Evolutionary conservation across 1,284 basidiomycete genomes (phyloP).

Genomic region (Sporisorium reilianum): DNA sequence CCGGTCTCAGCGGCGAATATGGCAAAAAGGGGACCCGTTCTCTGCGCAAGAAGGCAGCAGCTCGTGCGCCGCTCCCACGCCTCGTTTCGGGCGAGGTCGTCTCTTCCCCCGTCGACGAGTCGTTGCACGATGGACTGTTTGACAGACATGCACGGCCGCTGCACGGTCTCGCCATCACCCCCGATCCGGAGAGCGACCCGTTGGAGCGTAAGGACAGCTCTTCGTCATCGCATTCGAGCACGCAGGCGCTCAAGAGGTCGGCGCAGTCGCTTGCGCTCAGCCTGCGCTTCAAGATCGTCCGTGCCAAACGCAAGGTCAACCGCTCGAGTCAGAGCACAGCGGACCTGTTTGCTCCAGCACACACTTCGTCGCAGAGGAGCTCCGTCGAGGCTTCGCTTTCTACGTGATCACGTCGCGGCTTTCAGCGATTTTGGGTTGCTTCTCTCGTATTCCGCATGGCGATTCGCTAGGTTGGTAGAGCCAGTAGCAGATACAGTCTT

Average conservation of each 20-base stretch:
- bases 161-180: not conserved
- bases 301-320: slow-evolving; percentile 31
- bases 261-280: slow-evolving; percentile 46
- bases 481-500: not conserved
- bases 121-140: not conserved
- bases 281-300: slow-evolving; percentile 43
- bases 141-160: not conserved
- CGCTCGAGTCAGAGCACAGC: slow-evolving; percentile 9
- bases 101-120: slow-evolving; percentile 14
- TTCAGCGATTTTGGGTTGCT: not conserved
- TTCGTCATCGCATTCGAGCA: not conserved
- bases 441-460: not conserved
- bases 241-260: slow-evolving; percentile 24
- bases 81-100: slow-evolving; percentile 37
- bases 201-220: not conserved
- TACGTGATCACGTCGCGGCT: not conserved
- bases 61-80: slow-evolving; percentile 20
- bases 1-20: slow-evolving; percentile 14
- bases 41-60: slow-evolving; percentile 27
- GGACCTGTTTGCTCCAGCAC: slow-evolving; percentile 11
- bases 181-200: not conserved
- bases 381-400: slow-evolving; percentile 12
- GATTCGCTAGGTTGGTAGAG: no score
- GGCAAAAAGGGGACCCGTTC: slow-evolving; percentile 10
- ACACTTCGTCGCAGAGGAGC: slow-evolving; percentile 13